Base-by-base conservation (phyloP, 2,329 filamentous ascomycete species). In the Pseudogymnoascus sp. region DNA sequence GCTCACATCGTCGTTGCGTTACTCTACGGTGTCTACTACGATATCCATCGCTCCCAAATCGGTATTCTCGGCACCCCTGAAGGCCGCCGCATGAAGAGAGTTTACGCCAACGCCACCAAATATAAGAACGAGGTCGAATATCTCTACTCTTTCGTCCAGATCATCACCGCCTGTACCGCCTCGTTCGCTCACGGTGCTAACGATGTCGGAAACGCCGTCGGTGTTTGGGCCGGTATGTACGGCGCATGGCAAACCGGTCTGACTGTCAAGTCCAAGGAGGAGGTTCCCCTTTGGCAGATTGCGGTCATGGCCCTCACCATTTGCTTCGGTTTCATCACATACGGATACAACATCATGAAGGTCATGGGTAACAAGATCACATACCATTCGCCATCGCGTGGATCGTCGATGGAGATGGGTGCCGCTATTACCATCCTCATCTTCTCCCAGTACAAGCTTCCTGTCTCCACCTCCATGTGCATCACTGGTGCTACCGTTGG, bases 331-430 rank as follows among this genome's bases (percentile, higher is more conserved):
- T 80, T 91, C 64, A 79, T 86, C 71, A 91, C 88, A 13, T 91
- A 91, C 70, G 89, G 88, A 8, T 91, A 91, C 79, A 91, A 91
- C 79, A 91, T 91, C 77, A 91, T 91, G 88, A 90, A 89, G 78
- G 85, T 89, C 75, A 91, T 91, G 88, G 89, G 89, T 62, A 92
- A 91, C 81, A 89, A 89, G 76, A 86, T 90, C 74, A 90, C 87
- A 64, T 88, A 88, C 75, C 86, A 89, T 74, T 83, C 81, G 2
- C 82, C 82, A 4, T 79, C 74, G 67, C 72, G 81, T 69, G 81
- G 79, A 61, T 89, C 78, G 69, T 90, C 87, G 61, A 92, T 92
- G 88, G 89, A 92, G 73, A 83, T 92, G 82, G 89, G 89, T 56
- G 88, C 89, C 50, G 87, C 89, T 68, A 85, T 92, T 68, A 91